Percentiles rank a stretch among this genome's conserved stretches.
Evolutionary conservation across 768 basidiomycete species (phyloP).

Genomic region (Collybia nuda): DNA sequence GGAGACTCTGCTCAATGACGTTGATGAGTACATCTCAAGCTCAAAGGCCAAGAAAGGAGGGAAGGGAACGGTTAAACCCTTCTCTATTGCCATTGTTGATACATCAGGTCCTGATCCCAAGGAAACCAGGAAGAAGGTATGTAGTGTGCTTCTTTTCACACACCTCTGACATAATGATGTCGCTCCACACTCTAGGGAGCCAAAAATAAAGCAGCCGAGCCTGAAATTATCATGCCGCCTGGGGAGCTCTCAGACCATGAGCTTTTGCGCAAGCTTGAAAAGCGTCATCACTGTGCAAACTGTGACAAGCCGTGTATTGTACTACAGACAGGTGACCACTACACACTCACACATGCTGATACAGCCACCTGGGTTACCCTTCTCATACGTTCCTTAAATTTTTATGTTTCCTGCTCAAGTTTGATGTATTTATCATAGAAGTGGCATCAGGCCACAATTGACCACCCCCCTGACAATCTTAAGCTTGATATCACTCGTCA

Average conservation of each 20-base stretch:
- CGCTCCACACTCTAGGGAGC: not conserved
- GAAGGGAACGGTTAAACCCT: constrained; percentile 6
- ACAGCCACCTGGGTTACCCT: constrained; percentile 3
- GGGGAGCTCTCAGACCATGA: not conserved
- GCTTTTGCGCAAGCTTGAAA: constrained; percentile 3
- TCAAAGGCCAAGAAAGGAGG: constrained; percentile 2
- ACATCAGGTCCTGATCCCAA: constrained; percentile 1
- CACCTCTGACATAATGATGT: not conserved
- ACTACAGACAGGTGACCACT: constrained; percentile 1
- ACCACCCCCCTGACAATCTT: constrained; percentile 1
- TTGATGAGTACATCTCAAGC: not conserved
- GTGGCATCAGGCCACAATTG: constrained; percentile 2
- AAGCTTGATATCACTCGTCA: constrained; percentile 1
- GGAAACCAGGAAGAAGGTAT: constrained; percentile 3
- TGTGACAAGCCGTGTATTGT: constrained; percentile 9
- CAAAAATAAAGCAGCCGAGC: not conserved
- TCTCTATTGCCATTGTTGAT: constrained; percentile 4
- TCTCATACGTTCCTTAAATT: not conserved
- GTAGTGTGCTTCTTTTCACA: not conserved
- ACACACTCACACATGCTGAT: not conserved
- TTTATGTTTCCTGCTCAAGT: too few species aligned
- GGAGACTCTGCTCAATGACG: constrained; percentile 5
- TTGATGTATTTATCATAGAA: not conserved
- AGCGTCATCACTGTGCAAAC: constrained; percentile 8
- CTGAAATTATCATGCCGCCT: too few species aligned